Conservation (phyloP, 2,329 filamentous ascomycete genomes). For the Sclerotinia trifoliorum region DNA sequence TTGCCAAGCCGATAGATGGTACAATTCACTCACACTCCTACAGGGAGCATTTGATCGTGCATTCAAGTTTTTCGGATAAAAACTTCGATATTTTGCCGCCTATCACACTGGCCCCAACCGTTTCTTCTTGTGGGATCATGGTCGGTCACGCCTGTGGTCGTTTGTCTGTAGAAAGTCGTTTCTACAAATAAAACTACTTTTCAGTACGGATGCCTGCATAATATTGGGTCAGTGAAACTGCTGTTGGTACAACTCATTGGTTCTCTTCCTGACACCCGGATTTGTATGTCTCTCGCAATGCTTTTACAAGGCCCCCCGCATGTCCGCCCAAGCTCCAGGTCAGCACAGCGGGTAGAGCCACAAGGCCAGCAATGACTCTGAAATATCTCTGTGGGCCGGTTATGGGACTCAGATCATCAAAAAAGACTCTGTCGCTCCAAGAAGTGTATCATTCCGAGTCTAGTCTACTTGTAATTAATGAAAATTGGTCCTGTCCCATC, state of each 20-base stretch:
- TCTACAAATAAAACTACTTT: background rate
- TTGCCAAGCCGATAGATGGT: background rate
- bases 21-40: background rate
- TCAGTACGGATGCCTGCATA: background rate
- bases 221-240: background rate
- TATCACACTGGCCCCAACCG: background rate
- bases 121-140: background rate
- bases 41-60: background rate
- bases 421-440: background rate
- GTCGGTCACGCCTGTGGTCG: background rate
- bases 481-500: background rate
- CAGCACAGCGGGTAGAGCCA: background rate
- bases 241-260: background rate
- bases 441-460: background rate
- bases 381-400: background rate
- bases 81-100: background rate
- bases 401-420: background rate
- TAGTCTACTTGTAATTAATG: background rate
- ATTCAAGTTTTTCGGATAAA: background rate
- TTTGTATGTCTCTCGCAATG: background rate
- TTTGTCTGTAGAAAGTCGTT: too few species aligned
- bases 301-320: background rate
- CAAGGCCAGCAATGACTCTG: background rate
- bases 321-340: background rate
- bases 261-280: background rate